Base-by-base conservation (phyloP, 306 rosid species). In the Crotalaria pallida region DNA sequence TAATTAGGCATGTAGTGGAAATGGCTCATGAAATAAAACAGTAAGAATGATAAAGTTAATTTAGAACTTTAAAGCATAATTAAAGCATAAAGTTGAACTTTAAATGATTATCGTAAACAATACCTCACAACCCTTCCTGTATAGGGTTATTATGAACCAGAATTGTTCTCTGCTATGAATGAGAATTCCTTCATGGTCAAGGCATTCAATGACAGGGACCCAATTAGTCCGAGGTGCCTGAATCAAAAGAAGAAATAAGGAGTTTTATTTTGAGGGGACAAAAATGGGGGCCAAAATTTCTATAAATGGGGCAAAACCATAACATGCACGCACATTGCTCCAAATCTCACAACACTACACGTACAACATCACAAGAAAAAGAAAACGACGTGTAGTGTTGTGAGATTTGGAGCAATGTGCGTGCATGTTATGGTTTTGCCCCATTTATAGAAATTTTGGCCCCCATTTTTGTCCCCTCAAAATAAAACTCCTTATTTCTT, bases 101-200 rank as follows among this genome's bases (percentile, higher is more conserved):
- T n/a, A n/a, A 58, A 48, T 72, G 31, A 69, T 61, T 27, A 38
- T 17, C 64, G 45, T 18, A 16, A 60, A 41, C 29, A 29, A 72
- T 83, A 95, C 99, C 99, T 89, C 87, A 60, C 88, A 87, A 33
- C 85, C 91, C 49, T 67, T 86, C 41, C 75, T 87, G 69, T 87
- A 91, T 27, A 89, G 81, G 65, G 99, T 84, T 91, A 89, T 86
- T 68, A 95, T 85, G 81, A 91, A 85, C 17, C 83, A 84, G 85
- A 95, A 95, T 7, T 97, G 96, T 79, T 91, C 96, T 80, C 87
- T 87, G 63, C 82, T 86, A 66, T 96, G 96, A 83, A 95, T n/a
- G n/a, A 81, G 86, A 81, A 95, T 89, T 47, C 96, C 99, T 83
- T 95, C 99, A 16, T 95, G 93, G 81, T 95, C 99, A 67, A 91